These are phyloP conservation scores for Colletotrichum sp. DNA, from an alignment of 2,329 filamentous ascomycete species.

Conservation along the genomic window DNA sequence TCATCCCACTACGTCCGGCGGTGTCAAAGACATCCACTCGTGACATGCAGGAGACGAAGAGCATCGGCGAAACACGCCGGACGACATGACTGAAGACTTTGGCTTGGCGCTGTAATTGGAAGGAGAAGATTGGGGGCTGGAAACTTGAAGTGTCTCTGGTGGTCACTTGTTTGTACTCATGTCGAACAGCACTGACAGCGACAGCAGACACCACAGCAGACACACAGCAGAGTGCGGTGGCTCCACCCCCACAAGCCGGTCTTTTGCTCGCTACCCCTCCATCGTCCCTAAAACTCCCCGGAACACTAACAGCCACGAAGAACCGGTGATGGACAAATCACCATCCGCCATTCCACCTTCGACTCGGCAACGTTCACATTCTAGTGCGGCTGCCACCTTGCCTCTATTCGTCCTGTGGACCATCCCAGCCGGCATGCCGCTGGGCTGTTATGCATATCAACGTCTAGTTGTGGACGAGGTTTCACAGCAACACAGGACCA, in stretches of 20 bases:
- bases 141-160: background rate
- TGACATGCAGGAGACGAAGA: background rate
- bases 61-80: background rate
- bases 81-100: background rate
- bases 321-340: background rate
- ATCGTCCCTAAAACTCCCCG: background rate
- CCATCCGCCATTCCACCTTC: background rate
- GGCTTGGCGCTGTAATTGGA: background rate
- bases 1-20: background rate
- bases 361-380: background rate
- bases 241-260: slow-evolving; percentile 15
- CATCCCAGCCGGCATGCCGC: background rate
- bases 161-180: background rate
- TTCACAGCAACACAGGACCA: background rate
- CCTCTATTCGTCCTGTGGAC: background rate
- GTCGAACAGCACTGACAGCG: background rate
- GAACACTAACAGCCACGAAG: background rate
- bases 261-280: background rate
- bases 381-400: background rate
- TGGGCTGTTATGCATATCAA: background rate
- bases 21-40: background rate
- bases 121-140: background rate
- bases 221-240: background rate
- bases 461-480: background rate
- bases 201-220: background rate